Base-by-base conservation (phyloP, 768 basidiomycete species). In the Tulasnella sp. region DNA sequence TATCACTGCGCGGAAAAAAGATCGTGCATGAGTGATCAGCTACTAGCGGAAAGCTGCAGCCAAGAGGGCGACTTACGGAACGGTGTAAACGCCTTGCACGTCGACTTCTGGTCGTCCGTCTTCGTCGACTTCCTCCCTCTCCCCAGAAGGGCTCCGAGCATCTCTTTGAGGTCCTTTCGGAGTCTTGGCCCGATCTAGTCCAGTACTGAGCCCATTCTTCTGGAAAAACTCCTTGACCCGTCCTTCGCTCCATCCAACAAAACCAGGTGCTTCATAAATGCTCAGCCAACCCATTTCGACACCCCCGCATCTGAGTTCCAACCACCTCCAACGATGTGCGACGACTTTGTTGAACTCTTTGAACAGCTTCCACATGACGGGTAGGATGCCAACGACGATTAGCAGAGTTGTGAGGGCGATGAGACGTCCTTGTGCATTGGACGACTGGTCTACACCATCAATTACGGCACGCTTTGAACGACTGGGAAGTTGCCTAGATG, bases 251-350 rank as follows among this genome's bases (percentile, higher is more conserved):
- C 90, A 91, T 1, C 88, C 88, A 8, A 85, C 84, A 78, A 92
- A 91, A 2, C 91, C 91, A 22, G 89, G 90, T 2, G 91, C 91
- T 31, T 85, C 82, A 4, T 82, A 83, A 0, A 87, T 88, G 79
- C 89, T 89, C 54, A 93, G 83, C 89, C 92, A 93, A 7, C 89
- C 93, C 83, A 95, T 85, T 79, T 94, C 92, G 77, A 89, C 85
- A 2, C 88, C 88, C 78, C 87, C 88, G 80, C 93, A 92, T 72
- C 86, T 87, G 1, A 89, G 83, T 38, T 88, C 84, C 22, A 89
- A 80, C 89, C 93, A 94, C 37, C 86, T 85, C 58, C 84, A 82
- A 69, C 90, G 86, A 80, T 87, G 89, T 9, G 83, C 85, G 3
- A 88, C 85, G 3, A 91, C 82, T 19, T 80, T 83, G 79, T 86